These are phyloP conservation scores for Neurospora sp. DNA, from an alignment of 495 filamentous ascomycete species.

Conservation along the genomic window DNA sequence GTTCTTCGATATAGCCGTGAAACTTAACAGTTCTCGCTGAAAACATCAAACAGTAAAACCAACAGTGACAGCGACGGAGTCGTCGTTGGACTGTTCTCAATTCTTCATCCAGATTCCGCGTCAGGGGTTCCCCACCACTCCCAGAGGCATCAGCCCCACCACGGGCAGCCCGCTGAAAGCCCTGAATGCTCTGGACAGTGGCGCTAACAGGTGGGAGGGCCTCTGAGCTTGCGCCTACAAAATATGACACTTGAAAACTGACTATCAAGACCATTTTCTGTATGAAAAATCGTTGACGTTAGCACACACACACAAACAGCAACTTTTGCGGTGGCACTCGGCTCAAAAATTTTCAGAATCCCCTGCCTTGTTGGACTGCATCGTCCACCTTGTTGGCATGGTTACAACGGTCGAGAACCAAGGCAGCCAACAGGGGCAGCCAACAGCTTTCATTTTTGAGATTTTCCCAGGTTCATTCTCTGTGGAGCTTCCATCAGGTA, in stretches of 20 bases:
- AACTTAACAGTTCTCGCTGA: neutral
- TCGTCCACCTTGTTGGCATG: neutral
- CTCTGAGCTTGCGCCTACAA: neutral
- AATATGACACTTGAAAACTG: neutral
- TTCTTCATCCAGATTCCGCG: neutral
- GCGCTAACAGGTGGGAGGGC: neutral
- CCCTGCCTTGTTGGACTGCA: neutral
- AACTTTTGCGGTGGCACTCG: neutral
- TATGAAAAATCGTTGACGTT: neutral
- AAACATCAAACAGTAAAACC: neutral
- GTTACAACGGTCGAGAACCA: neutral
- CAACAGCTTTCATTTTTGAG: neutral
- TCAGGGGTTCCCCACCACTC: neutral
- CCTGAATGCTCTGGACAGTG: neutral
- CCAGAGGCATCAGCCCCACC: neutral
- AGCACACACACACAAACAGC: neutral
- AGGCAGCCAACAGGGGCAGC: neutral
- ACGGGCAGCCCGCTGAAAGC: neutral
- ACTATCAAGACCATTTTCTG: neutral
- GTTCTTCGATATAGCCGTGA: neutral
- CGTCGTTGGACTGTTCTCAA: neutral
- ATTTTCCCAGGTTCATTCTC: neutral
- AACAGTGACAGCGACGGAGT: neutral
- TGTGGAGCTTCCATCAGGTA: neutral
- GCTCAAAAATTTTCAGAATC: neutral